Evolutionary conservation across 1,139 yeast species (phyloP), one percentile per base, ranked within the genome.

Genomic region (Nadsonia starkeyi-henricii): DNA sequence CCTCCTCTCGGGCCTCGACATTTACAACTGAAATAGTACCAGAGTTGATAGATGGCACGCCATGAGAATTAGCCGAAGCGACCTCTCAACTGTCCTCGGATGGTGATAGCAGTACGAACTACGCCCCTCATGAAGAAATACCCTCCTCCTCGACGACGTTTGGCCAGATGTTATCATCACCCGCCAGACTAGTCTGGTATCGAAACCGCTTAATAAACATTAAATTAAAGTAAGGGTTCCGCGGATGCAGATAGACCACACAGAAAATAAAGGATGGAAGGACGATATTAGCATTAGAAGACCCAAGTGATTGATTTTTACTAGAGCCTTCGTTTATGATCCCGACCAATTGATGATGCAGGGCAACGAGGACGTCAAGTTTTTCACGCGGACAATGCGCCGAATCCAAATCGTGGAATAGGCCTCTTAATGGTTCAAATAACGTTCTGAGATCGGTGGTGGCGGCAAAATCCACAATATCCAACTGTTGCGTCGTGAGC

Each of bases 151-250:
- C 30, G 5, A 33, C 39, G 12, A 33, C 39, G 3, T 33, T 33
- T 15, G 15, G 39, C 4, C 39, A 33, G 12, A n/a, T 33, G 17
- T 33, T 33, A 13, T 51, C 51, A 9, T 48, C 49, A 15, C 51
- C 47, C 21, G 62, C 48, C 9, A n/a, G n/a, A n/a, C n/a, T n/a
- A n/a, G n/a, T n/a, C n/a, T n/a, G n/a, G n/a, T n/a, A n/a, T n/a
- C n/a, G n/a, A n/a, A n/a, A n/a, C n/a, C n/a, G n/a, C n/a, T n/a
- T n/a, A n/a, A n/a, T n/a, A n/a, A n/a, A n/a, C n/a, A n/a, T n/a
- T n/a, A n/a, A n/a, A n/a, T n/a, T n/a, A n/a, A n/a, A n/a, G 85
- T 80, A 75, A 73, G 20, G 77, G 55, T 45, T 73, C 65, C 21
- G 70, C 68, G 30, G 69, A 60, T 23, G 71, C 71, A 45, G 65